Evolutionary conservation across 208 protist genomes (phyloP), one percentile per base, ranked within the genome.

Genomic region (Strigomonas culicis): DNA sequence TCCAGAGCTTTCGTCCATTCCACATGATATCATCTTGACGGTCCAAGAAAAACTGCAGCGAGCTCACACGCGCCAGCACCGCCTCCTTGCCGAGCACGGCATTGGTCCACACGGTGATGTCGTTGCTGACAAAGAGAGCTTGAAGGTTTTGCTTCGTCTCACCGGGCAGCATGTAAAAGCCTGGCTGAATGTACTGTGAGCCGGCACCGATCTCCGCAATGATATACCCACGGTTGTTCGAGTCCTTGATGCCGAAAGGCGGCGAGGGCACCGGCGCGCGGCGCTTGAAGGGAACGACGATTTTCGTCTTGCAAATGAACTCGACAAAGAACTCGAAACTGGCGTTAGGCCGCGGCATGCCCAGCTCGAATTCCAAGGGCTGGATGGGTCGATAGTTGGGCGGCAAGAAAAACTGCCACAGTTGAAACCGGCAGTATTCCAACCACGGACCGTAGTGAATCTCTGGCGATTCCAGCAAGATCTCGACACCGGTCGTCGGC

Each of bases 161-260:
- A 0, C 72, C 72, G 15, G 68, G 72, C 27, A 95, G 67, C 1
- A 88, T 49, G 58, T 81, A 90, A 57, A 84, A 77, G 44, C 75
- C 80, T 22, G 76, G 82, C 56, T 95, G 86, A 63, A 95, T 88
- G 75, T 88, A 92, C 74, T 90, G 81, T 47, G 90, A 80, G 0
- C 86, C 86, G 11, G 67, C 75, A 3, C 85, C 87, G 17, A 93
- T 63, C 21, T 74, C 82, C 1, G 79, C 68, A 17, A 68, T 57
- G n/a, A 96, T 27, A 36, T 80, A 67, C 2, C 87, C 90, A 17
- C 87, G 84, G 22, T 72, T 70, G 30, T 79, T 67, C 17, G 87
- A 94, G 72, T 93, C 85, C 10, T 62, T 53, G 52, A 96, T 91
- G 59, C 90, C 87, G 66, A 93, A 93, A 8, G 90, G 90, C 17